phyloP scores from a whole-genome alignment of 768 basidiomycete species.

The Pisolithus orientalis region DNA sequence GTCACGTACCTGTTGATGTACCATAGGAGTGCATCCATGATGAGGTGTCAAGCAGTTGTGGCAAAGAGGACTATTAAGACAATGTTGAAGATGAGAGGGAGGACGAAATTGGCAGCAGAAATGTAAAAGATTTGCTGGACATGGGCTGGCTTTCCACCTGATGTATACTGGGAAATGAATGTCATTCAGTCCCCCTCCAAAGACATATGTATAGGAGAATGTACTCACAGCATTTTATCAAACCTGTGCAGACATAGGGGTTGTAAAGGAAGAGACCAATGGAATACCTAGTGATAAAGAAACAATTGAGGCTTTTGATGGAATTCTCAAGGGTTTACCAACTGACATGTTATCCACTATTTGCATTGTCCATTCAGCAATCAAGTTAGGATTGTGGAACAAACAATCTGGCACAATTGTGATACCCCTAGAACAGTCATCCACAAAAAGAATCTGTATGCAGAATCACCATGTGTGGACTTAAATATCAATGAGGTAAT shows the following conservation, averaged over 20 bases:
- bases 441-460: not conserved
- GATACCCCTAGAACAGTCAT: not conserved
- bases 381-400: conserved; percentile 4
- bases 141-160: not conserved
- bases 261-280: conserved; percentile 25
- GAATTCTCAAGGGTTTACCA: too few species aligned
- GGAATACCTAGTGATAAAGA: conserved; percentile 12
- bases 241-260: conserved; percentile 3
- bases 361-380: conserved; percentile 18
- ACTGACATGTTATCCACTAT: conserved; percentile 30
- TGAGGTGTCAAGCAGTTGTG: too few species aligned
- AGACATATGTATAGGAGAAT: not conserved
- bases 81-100: too few species aligned
- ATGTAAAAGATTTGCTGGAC: too few species aligned
- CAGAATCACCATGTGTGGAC: not conserved
- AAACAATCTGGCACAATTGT: not conserved
- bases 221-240: not conserved
- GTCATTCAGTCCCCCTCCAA: too few species aligned
- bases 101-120: too few species aligned
- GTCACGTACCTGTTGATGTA: too few species aligned
- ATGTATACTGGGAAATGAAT: too few species aligned
- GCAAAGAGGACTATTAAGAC: too few species aligned
- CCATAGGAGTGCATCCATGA: too few species aligned
- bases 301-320: not conserved
- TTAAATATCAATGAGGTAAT: not conserved